Evolutionary conservation across 2,329 filamentous ascomycete genomes (phyloP), one percentile per base, ranked within the genome.

Genomic region (Colletotrichum sp.): DNA sequence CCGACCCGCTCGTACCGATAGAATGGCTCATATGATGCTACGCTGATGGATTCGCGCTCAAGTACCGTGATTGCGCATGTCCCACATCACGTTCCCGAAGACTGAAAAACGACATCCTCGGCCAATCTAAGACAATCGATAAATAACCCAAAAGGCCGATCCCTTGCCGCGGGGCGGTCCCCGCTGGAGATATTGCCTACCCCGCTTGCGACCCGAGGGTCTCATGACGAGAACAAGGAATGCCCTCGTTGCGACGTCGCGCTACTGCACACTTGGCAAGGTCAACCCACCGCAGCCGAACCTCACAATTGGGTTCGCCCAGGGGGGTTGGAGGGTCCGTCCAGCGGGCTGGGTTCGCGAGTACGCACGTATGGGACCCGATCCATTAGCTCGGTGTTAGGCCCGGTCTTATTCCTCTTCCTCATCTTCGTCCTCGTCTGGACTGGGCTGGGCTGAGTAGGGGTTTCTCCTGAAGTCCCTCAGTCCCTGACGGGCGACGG

Each of bases 231-330:
- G 73, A 65, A 65, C 73, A 75, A 65, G 73, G 73, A 65, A 68
- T 16, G 7, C 22, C 73, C 73, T 73, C 58, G 73, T 65, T 58
- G 34, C 30, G n/a, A 56, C 43, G 39, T 52, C 18, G 15, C 73
- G 58, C 73, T 75, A 75, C 70, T 75, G 58, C 73, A 69, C 43
- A 10, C 43, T 69, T 73, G 73, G 70, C 73, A 75, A 65, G 58
- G 73, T 30, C 64, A 28, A 65, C 28, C 70, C 56, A 39, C 65
- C 27, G 25, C 39, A 36, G 52, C 43, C 48, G 73, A 75, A 75
- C 73, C 73, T 75, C 64, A 64, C 70, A 27, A 73, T 75, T 73
- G 70, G 70, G 73, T 75, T 73, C 27, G 36, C 28, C 58, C 28
- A 34, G 39, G 34, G 62, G 32, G 22, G 62, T 27, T 30, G 43